Conservation (phyloP, 331 rosid genomes). For the Pyrus hybrid region DNA sequence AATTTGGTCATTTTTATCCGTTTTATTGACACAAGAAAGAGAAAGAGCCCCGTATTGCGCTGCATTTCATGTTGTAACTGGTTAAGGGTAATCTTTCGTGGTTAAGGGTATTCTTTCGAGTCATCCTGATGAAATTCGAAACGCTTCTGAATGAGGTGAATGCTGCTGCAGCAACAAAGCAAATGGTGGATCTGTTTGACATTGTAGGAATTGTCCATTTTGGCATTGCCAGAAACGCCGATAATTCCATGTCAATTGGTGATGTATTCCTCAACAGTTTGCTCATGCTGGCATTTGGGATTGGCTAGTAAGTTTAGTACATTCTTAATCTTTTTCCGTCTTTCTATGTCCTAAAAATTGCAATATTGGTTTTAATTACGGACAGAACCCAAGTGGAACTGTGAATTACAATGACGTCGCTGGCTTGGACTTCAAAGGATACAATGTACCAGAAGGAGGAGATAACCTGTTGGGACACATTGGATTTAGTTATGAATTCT, state of each 20-base stretch:
- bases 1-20: background rate
- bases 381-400: slow-evolving; percentile 37
- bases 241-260: slow-evolving; percentile 39
- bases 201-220: slow-evolving; percentile 38
- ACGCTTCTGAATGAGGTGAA: slow-evolving; percentile 20
- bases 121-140: background rate
- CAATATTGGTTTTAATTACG: background rate
- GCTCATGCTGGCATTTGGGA: slow-evolving; percentile 37
- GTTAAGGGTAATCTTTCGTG: too few species aligned
- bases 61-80: background rate
- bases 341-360: background rate
- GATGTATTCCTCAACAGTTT: slow-evolving; percentile 42
- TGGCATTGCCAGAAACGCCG: slow-evolving; percentile 43
- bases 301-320: slow-evolving; percentile 13
- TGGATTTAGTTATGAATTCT: slow-evolving; percentile 18
- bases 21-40: too few species aligned
- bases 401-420: slow-evolving; percentile 4
- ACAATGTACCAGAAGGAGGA: slow-evolving; percentile 25
- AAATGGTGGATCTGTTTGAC: slow-evolving; percentile 39
- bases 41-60: too few species aligned
- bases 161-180: slow-evolving; percentile 40
- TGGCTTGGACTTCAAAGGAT: slow-evolving; percentile 21
- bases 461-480: slow-evolving; percentile 31
- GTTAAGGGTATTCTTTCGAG: too few species aligned
- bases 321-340: background rate